Conservation (phyloP, 2,329 filamentous ascomycete species). For the Colletotrichum graminicola region DNA sequence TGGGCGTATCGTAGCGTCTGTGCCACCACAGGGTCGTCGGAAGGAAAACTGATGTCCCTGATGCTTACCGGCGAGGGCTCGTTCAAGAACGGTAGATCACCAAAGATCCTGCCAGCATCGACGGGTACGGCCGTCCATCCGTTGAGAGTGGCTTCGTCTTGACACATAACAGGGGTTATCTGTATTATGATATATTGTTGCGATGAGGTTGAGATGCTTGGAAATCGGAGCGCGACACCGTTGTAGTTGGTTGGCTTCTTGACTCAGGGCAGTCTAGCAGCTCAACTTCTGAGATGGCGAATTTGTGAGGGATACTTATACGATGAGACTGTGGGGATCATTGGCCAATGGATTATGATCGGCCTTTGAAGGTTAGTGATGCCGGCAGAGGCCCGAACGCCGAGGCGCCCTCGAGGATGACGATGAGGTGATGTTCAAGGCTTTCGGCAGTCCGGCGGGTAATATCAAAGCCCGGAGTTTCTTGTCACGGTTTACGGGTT, state of each 20-base stretch:
- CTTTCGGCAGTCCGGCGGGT: neutral
- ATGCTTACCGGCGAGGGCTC: constrained; percentile 52
- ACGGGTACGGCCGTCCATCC: constrained; percentile 61
- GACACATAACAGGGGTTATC: constrained; percentile 10
- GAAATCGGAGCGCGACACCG: too few relatives aligned
- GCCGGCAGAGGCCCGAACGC: neutral
- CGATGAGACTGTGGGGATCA: neutral
- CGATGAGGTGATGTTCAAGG: neutral
- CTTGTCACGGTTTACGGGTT: neutral
- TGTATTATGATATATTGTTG: neutral
- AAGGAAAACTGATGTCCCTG: constrained; percentile 60
- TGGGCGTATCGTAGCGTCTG: constrained; percentile 63
- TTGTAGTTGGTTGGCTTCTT: neutral
- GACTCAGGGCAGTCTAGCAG: neutral
- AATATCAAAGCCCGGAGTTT: neutral
- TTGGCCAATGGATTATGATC: neutral
- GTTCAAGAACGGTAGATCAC: constrained; percentile 53
- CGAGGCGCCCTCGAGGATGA: neutral
- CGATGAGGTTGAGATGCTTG: too few relatives aligned
- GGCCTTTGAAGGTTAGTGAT: neutral
- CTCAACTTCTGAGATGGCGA: neutral
- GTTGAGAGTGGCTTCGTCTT: constrained; percentile 51
- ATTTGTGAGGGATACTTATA: neutral
- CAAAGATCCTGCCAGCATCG: constrained; percentile 57
- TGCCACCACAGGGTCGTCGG: constrained; percentile 58